Base-by-base conservation (phyloP, 1,139 yeast genomes). In the Taiozyma sp. region DNA sequence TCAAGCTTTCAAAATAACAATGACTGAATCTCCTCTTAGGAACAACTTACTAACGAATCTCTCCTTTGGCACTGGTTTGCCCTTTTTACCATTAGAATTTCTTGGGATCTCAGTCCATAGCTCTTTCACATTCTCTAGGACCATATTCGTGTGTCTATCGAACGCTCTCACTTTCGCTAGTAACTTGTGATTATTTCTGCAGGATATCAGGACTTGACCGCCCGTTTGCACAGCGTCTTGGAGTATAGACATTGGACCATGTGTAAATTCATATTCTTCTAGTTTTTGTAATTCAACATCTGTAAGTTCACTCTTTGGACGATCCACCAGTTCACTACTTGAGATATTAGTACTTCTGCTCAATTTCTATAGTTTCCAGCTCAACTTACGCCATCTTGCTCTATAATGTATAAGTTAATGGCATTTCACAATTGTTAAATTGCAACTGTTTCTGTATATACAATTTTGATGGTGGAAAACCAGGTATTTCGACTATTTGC, bases 111-210 rank as follows among this genome's bases (percentile, higher is more conserved):
- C 96, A 0, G 88, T 82, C 96, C 96, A 90, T 62, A 90, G 73
- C 65, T 93, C 99, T 66, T 88, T 90, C 43, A 93, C 98, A 62
- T 91, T 90, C 63, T 90, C 97, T 58, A 93, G 72, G 9, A 93
- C 85, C 87, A 93, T 81, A 67, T 93, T 93, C 56, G 97, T 87
- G 69, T 93, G 99, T 64, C 97, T 83, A 67, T 93, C 99, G 67
- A 91, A 95, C 0, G 98, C 98, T 65, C 88, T 87, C 48, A 93
- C 95, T 59, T 88, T 82, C 2, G 93, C 97, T 30, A 93, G 79
- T 45, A 93, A 76, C 69, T 93, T 93, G 65, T 91, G 97, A 69
- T 92, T 92, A 67, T 93, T 93, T 63, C 99, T 80, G 57, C 96
- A 82, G 29, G 97, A 89, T 59, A 93, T 88, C 52, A 93, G 81